A percentile compares a stretch with the other conserved stretches of the same genome.
phyloP scores from a whole-genome alignment of 495 filamentous ascomycete genomes.

The Podospora bellae-mahoneyi region DNA sequence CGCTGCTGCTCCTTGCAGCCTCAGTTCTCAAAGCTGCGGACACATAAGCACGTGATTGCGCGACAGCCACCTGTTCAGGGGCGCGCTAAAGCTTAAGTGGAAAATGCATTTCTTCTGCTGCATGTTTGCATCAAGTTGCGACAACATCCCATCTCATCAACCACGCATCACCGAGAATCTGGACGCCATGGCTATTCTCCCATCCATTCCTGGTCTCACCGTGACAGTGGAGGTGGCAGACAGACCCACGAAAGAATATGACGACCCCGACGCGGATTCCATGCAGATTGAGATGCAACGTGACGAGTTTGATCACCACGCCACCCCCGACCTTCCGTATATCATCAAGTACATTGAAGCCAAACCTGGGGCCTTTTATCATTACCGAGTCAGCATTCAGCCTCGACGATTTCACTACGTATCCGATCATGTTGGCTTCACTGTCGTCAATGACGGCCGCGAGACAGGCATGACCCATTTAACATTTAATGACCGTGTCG shows the following conservation, averaged over 20 bases:
- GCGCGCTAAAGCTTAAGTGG: background rate
- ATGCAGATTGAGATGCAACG: background rate
- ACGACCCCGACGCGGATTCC: conserved; percentile 18
- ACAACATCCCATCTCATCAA: background rate
- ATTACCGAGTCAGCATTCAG: background rate
- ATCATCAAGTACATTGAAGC: conserved; percentile 24
- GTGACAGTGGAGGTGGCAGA: conserved; percentile 29
- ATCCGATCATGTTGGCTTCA: background rate
- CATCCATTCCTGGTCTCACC: conserved; percentile 28
- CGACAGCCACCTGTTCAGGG: background rate
- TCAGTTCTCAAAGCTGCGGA: background rate
- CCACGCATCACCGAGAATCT: background rate
- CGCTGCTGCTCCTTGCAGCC: background rate
- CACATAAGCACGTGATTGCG: background rate
- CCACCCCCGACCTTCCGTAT: background rate
- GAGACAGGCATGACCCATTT: background rate
- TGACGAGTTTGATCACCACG: background rate
- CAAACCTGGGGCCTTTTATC: conserved; percentile 15
- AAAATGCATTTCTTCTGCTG: background rate
- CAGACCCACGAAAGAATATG: conserved; percentile 31
- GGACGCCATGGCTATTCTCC: background rate
- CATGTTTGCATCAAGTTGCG: background rate
- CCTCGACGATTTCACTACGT: background rate
- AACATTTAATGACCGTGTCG: background rate
- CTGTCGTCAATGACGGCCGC: background rate